Evolutionary conservation across 306 rosid species (phyloP).

Genomic region (Quercus engelmannii): DNA sequence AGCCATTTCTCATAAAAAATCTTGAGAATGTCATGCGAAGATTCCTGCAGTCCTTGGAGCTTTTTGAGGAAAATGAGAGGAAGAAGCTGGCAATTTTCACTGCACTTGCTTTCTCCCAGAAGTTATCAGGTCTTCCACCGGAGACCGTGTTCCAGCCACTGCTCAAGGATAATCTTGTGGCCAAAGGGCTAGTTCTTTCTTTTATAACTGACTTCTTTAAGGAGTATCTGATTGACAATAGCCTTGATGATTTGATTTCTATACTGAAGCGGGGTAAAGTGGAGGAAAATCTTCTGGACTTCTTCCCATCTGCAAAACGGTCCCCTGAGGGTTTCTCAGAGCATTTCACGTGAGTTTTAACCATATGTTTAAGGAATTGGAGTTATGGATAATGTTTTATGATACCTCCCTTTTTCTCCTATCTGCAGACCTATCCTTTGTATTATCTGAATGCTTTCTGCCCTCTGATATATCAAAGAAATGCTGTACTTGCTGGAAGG

Average conservation of each 20-base stretch:
- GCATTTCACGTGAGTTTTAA: slow-evolving; percentile 78
- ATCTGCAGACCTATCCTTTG: background rate
- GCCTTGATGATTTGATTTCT: slow-evolving; percentile 96
- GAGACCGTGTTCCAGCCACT: slow-evolving; percentile 98
- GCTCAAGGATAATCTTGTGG: slow-evolving; percentile 98
- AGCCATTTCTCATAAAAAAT: slow-evolving; percentile 93
- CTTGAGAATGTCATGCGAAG: slow-evolving; percentile 98
- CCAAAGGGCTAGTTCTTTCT: slow-evolving; percentile 92
- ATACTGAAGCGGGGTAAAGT: slow-evolving; percentile 94
- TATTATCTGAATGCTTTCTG: background rate
- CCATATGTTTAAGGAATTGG: background rate
- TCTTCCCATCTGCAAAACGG: slow-evolving; percentile 84
- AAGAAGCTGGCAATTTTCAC: slow-evolving; percentile 98
- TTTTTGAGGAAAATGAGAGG: slow-evolving; percentile 98
- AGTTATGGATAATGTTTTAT: background rate
- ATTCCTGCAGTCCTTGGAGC: slow-evolving; percentile 95
- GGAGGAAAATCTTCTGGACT: slow-evolving; percentile 87
- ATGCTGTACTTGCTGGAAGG: background rate
- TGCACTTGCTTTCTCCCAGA: slow-evolving; percentile 98
- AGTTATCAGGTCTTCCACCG: slow-evolving; percentile 97
- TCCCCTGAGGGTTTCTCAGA: slow-evolving; percentile 86
- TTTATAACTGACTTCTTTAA: slow-evolving; percentile 97
- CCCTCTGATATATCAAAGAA: background rate
- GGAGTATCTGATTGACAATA: slow-evolving; percentile 88
- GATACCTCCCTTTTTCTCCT: background rate